phyloP scores from a whole-genome alignment of 495 filamentous ascomycete species.

The Pyrenula massariospora region DNA sequence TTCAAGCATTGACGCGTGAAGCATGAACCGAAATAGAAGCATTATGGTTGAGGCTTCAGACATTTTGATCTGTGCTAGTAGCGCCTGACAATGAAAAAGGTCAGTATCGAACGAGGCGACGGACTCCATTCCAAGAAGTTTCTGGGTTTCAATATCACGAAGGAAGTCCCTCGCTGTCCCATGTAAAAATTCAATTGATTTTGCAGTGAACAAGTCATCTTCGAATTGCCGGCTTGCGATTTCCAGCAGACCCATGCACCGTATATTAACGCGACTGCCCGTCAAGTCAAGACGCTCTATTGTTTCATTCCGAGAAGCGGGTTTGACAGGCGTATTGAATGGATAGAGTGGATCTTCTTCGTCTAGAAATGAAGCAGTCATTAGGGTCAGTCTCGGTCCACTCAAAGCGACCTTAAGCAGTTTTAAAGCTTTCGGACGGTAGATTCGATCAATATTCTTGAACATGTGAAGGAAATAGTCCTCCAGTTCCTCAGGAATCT shows the following conservation, averaged over 20 bases:
- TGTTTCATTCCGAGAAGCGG: not conserved
- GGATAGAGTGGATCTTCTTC: not conserved
- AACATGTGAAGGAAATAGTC: conserved; percentile 14
- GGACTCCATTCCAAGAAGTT: no score
- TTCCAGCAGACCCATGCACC: not conserved
- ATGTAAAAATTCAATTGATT: no score
- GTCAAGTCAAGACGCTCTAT: not conserved
- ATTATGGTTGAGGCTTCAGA: no score
- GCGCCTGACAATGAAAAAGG: no score
- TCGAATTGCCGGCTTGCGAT: no score
- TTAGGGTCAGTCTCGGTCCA: not conserved
- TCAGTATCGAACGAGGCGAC: no score
- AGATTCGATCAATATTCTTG: conserved; percentile 6
- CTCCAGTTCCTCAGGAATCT: conserved; percentile 15
- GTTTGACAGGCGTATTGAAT: not conserved
- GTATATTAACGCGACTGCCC: not conserved
- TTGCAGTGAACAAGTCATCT: no score
- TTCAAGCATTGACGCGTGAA: no score
- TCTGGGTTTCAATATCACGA: no score
- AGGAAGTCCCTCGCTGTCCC: no score
- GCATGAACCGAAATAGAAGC: no score
- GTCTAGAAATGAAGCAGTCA: not conserved
- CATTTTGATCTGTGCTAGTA: no score
- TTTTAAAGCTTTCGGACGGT: conserved; percentile 1
- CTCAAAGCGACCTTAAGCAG: conserved; percentile 2